Base-by-base conservation (phyloP, 495 filamentous ascomycete genomes). In the Penicillium diatomitis region DNA sequence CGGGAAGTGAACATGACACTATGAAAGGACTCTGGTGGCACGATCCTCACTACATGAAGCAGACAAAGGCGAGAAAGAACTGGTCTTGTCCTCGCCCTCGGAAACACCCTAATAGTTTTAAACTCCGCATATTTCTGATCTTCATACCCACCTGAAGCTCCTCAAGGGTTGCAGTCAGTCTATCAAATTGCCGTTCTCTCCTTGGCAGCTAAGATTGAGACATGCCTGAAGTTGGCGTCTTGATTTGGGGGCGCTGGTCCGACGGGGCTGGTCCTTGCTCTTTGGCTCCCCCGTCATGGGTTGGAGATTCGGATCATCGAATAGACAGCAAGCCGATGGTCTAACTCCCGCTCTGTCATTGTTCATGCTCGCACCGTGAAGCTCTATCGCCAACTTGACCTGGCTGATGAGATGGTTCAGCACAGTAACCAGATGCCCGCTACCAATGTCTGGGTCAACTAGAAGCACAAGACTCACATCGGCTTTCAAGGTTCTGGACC, bases 311-410 rank as follows among this genome's bases (percentile, higher is more conserved):
- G 60, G 38, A 66, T 72, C 35, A 50, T 70, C 32, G 71, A 75
- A 45, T 55, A 64, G 45, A 56, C 54, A 31, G 47, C 55, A 4
- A 49, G 51, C 0, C 58, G 51, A 2, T 51, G 56, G n/a, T 58
- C 51, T 28, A 61, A 64, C 10, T 70, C 70, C 0, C 66, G 66
- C 6, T 69, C 69, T 4, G 52, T 68, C 0, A 59, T 54, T 37
- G 59, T 74, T 6, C 69, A 74, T 47, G 67, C 69, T 4, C 67
- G 71, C 8, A 71, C 68, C 8, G 50, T 75, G 29, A 70, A 75
- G 39, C 43, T 75, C 8, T 71, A 69, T 41, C 63, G 61, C 11
- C 66, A 68, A 41, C 56, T 72, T 3, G 64, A 64, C 8, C 44
- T 74, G 27, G 57, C 58, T 4, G 69, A 71, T 10, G 59, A 60